phyloP scores from a whole-genome alignment of 768 basidiomycete species.

The Boletus reticuloceps region DNA sequence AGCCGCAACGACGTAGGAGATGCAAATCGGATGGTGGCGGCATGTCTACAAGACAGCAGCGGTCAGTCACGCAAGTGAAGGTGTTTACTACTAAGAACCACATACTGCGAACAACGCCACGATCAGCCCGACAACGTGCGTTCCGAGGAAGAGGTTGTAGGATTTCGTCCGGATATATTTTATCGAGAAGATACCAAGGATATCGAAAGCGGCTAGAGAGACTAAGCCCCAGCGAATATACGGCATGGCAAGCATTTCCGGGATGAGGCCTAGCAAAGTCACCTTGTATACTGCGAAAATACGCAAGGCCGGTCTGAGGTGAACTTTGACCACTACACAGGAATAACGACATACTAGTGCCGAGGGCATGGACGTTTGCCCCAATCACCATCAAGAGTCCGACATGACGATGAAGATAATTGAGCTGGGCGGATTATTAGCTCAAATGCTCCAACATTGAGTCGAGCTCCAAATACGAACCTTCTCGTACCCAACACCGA shows the following conservation, averaged over 20 bases:
- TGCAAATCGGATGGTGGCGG: slow-evolving; percentile 48
- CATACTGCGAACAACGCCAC: slow-evolving; percentile 56
- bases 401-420: slow-evolving; percentile 71
- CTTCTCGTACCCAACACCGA: slow-evolving; percentile 68
- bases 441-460: neutral
- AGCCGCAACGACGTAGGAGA: slow-evolving; percentile 55
- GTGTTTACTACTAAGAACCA: neutral
- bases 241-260: slow-evolving; percentile 32
- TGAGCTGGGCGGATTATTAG: slow-evolving; percentile 46
- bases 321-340: neutral
- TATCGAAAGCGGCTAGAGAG: slow-evolving; percentile 48
- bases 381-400: slow-evolving; percentile 59
- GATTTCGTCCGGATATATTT: slow-evolving; percentile 50
- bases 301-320: neutral
- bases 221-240: slow-evolving; percentile 50
- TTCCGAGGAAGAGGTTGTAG: slow-evolving; percentile 64
- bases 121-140: slow-evolving; percentile 57
- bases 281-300: slow-evolving; percentile 59
- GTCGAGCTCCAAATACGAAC: slow-evolving; percentile 32
- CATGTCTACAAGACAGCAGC: slow-evolving; percentile 31
- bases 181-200: slow-evolving; percentile 62
- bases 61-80: neutral
- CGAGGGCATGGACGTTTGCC: slow-evolving; percentile 56
- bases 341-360: slow-evolving; percentile 44
- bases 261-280: slow-evolving; percentile 43